phyloP scores from a whole-genome alignment of 371 early-diverging fungal species.

The Encephalitozoon romaleae region DNA sequence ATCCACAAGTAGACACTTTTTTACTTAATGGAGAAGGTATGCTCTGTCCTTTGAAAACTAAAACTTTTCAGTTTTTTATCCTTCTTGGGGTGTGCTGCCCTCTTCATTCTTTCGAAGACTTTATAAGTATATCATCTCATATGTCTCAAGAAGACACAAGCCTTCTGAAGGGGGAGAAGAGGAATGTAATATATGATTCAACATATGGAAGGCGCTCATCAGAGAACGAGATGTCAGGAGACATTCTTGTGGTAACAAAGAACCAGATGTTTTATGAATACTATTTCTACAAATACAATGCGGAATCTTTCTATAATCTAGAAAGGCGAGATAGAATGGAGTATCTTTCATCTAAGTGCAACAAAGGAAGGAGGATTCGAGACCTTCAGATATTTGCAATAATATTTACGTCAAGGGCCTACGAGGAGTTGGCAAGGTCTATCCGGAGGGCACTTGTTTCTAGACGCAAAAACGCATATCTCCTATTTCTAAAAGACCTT shows the following conservation, averaged over 20 bases:
- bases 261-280: constrained; percentile 8
- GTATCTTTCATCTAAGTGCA: constrained; percentile 17
- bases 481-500: constrained; percentile 47
- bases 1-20: neutral
- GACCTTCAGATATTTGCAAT: constrained; percentile 40
- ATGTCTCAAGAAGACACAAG: neutral
- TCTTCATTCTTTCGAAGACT: constrained; percentile 5
- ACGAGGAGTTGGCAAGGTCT: constrained; percentile 19
- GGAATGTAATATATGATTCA: neutral
- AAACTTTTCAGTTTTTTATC: neutral
- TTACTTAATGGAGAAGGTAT: constrained; percentile 7
- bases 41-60: constrained; percentile 6
- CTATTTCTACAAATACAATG: neutral
- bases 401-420: constrained; percentile 34
- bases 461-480: constrained; percentile 28
- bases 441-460: constrained; percentile 5
- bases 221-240: neutral
- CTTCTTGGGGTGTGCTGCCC: constrained; percentile 9
- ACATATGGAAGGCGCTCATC: neutral
- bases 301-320: neutral
- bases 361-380: constrained; percentile 13
- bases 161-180: neutral
- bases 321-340: constrained; percentile 7
- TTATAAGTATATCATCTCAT: neutral
- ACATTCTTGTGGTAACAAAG: constrained; percentile 7